Evolutionary conservation across 305 asterid genomes (phyloP), one percentile per base, ranked within the genome.

Genomic region (Caryopteris hybrid): DNA sequence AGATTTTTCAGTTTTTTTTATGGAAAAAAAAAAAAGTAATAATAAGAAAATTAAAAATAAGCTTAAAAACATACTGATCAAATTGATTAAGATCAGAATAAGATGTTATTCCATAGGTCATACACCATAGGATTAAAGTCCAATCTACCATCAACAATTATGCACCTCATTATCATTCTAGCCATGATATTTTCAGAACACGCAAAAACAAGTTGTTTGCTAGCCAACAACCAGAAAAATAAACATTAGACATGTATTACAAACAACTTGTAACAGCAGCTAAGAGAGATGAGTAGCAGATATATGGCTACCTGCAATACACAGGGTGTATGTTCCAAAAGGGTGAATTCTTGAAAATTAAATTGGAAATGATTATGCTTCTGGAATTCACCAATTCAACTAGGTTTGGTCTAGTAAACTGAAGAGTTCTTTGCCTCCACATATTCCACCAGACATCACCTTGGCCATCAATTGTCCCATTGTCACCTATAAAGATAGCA

Each of bases 261-360:
- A n/a, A n/a, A n/a, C n/a, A n/a, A n/a, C n/a, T n/a, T n/a, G n/a
- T n/a, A n/a, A n/a, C n/a, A n/a, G n/a, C n/a, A n/a, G n/a, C 50
- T 22, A 16, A 11, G 42, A 27, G 31, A 47, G 43, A 54, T 31
- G 36, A 52, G 16, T 22, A 38, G 57, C 39, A 42, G 23, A 74
- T 34, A 61, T 4, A 13, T 38, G 39, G 29, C 42, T 83, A 91
- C 99, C 96, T 89, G 90, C 96, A 84, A 78, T 94, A 91, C 33
- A 89, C 97, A 4, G 99, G 97, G 79, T 94, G 99, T 69, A 91
- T 76, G 73, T 89, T 94, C 99, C 98, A 94, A 78, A 91, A 89
- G 51, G 98, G 97, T 0, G 99, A 91, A 80, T 94, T 78, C 80
- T 78, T 79, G 88, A 93, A 83, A 60, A 73, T 72, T 33, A 86